These are phyloP conservation scores for Oryza glumipatula DNA, from an alignment of 176 grass and related monocot genomes.

Conservation along the genomic window DNA sequence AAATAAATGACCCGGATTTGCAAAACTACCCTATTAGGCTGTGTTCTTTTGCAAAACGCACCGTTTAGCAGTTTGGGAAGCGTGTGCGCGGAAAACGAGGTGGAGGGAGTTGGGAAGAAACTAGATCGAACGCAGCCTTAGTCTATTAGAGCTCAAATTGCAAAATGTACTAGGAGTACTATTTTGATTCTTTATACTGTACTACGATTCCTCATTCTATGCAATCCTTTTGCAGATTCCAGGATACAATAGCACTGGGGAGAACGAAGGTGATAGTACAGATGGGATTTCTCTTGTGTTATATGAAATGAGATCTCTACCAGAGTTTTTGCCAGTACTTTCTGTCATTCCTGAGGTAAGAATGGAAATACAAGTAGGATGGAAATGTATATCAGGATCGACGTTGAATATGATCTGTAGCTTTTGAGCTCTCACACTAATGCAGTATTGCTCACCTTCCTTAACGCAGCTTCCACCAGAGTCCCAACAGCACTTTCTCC, in stretches of 20 bases:
- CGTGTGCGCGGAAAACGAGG: too few species aligned
- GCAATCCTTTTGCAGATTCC: conserved; percentile 52
- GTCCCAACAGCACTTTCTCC: conserved; percentile 76
- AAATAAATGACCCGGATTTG: not conserved
- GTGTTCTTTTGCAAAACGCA: too few species aligned
- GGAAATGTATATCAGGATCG: conserved; percentile 2
- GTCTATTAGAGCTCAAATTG: not conserved
- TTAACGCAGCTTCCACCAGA: conserved; percentile 67
- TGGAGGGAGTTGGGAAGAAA: too few species aligned
- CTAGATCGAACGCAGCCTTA: too few species aligned
- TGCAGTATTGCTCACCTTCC: conserved; percentile 15
- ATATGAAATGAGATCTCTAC: conserved; percentile 74
- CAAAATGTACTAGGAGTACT: conserved; percentile 20
- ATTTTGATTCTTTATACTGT: conserved; percentile 4
- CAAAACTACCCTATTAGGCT: not conserved
- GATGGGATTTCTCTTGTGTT: conserved; percentile 78
- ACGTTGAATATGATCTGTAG: conserved; percentile 1
- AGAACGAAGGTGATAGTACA: conserved; percentile 43
- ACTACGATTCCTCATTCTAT: conserved; percentile 7
- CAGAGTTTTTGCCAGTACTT: conserved; percentile 61
- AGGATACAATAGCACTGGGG: conserved; percentile 37
- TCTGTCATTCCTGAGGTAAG: conserved; percentile 83
- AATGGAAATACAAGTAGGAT: conserved; percentile 3
- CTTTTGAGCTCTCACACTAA: not conserved
- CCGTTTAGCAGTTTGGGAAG: too few species aligned